Evolutionary conservation across 1,284 basidiomycete species (phyloP), one percentile per base, ranked within the genome.

Genomic region (Pisolithus thermaeus): DNA sequence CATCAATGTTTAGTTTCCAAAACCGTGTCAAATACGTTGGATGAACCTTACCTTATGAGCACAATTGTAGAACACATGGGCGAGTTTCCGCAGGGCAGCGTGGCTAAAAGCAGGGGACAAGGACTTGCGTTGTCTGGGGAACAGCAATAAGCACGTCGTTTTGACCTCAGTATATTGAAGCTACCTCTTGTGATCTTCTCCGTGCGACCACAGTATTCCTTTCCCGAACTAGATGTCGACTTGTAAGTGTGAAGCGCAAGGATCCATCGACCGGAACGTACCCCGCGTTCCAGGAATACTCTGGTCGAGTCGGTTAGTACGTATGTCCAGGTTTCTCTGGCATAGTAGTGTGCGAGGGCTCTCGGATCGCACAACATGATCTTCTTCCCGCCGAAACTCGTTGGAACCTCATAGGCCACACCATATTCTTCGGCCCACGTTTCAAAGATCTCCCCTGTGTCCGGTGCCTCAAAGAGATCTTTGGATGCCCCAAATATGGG

Each of bases 311-410:
- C 59, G 0, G 59, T 46, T 9, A 41, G 14, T 7, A 52, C 18
- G 20, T 61, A 65, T 16, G 55, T 56, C 55, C 69, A 73, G 0
- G 78, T 75, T 48, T 81, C 80, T 50, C 67, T 70, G 0, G 70
- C 67, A n/a, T n/a, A n/a, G n/a, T n/a, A n/a, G n/a, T n/a, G n/a
- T n/a, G n/a, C n/a, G n/a, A n/a, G n/a, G n/a, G 81, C 81, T 57
- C 76, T 80, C 0, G 79, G 76, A 56, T 84, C 82, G 39, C 70
- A 71, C 9, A 84, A 64, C 4, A 79, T 61, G 20, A 82, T 63
- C 20, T 61, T 63, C 8, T 56, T 68, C 0, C 62, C 56, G 0
- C 78, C 78, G n/a, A 83, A 59, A 0, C 64, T 56, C 0, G 60
- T 59, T 0, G 78, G 71, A 22, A 79, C 55, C 41, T 66, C 57